Evolutionary conservation across 306 rosid species (phyloP), one percentile per base, ranked within the genome.

Genomic region (Hippophae rhamnoides): DNA sequence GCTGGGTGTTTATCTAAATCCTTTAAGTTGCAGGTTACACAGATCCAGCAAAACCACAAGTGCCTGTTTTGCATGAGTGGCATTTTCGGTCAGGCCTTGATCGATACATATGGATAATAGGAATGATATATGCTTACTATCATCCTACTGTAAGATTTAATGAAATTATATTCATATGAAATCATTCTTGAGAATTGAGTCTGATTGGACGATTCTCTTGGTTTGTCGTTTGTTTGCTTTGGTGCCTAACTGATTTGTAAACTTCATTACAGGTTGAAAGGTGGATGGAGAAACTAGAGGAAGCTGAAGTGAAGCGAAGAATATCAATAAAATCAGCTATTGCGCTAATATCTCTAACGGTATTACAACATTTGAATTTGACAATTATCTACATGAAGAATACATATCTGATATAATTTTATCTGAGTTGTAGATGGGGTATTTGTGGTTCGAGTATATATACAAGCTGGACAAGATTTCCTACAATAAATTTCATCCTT

Each of bases 261-360:
- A 25, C 60, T 49, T 57, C 68, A 44, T 76, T 63, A 54, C 66
- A 92, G 99, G 82, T 86, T 60, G 96, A 92, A 74, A 81, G 84
- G 46, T 92, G 86, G 96, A 92, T 92, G 89, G 96, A 88, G 77
- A 92, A 92, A 73, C 75, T 92, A 76, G 99, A 92, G 70, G 96
- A 92, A 82, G 61, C 82, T 8, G 96, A 92, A 69, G 58, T 77
- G 68, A 85, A 84, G 79, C 67, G 54, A 60, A 92, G 95, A 77
- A 67, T 86, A 65, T 80, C 89, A 63, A 86, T 92, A 68, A 92
- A 88, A 84, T 68, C 79, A 51, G 73, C 84, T 67, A 74, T 92
- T 75, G 76, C 77, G 45, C 63, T 82, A 58, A 65, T 63, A 76
- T 54, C 88, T 60, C 60, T 59, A 53, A 72, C 47, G 95, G 99